A percentile compares a stretch with the other conserved stretches of the same genome.
phyloP scores from a whole-genome alignment of 768 basidiomycete species.

The Exsudoporus frostii region DNA sequence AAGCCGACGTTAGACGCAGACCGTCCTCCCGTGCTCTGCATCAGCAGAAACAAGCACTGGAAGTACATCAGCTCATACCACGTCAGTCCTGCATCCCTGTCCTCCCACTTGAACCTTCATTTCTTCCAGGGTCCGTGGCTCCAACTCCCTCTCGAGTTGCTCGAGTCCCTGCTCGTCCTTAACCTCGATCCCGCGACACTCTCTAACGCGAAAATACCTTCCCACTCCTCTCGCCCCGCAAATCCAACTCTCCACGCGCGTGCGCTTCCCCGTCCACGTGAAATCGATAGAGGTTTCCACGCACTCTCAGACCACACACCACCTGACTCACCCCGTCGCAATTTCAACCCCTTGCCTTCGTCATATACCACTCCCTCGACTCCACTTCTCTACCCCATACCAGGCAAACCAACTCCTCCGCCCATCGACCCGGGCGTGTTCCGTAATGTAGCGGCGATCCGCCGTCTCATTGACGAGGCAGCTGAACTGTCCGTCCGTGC shows the following conservation, averaged over 20 bases:
- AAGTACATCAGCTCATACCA: slow-evolving; percentile 90
- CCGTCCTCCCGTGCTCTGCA: slow-evolving; percentile 70
- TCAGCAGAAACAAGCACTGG: slow-evolving; percentile 94
- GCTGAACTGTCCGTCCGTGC: slow-evolving; percentile 86
- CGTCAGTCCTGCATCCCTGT: slow-evolving; percentile 44
- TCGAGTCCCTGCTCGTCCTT: slow-evolving; percentile 75
- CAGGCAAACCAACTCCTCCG: slow-evolving; percentile 72
- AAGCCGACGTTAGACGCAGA: slow-evolving; percentile 39
- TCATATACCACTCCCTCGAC: slow-evolving; percentile 31
- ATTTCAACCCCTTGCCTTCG: slow-evolving; percentile 35
- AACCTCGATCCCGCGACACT: slow-evolving; percentile 74
- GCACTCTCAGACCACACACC: slow-evolving; percentile 35
- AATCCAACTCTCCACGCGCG: slow-evolving; percentile 4
- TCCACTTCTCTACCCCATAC: slow-evolving; percentile 51
- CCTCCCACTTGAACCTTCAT: not conserved
- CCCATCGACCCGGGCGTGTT: slow-evolving; percentile 91
- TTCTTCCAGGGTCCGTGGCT: slow-evolving; percentile 80
- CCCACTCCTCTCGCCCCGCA: slow-evolving; percentile 28
- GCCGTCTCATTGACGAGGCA: slow-evolving; percentile 84
- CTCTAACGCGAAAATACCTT: slow-evolving; percentile 43
- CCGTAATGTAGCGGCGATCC: slow-evolving; percentile 67
- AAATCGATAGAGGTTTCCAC: slow-evolving; percentile 46
- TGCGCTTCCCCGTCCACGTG: slow-evolving; percentile 25
- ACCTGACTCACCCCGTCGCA: slow-evolving; percentile 42
- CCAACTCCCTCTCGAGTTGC: slow-evolving; percentile 79